Percentiles rank a stretch among this genome's conserved stretches.
phyloP scores from a whole-genome alignment of 768 basidiomycete genomes.

The Coprinopsis sp. region DNA sequence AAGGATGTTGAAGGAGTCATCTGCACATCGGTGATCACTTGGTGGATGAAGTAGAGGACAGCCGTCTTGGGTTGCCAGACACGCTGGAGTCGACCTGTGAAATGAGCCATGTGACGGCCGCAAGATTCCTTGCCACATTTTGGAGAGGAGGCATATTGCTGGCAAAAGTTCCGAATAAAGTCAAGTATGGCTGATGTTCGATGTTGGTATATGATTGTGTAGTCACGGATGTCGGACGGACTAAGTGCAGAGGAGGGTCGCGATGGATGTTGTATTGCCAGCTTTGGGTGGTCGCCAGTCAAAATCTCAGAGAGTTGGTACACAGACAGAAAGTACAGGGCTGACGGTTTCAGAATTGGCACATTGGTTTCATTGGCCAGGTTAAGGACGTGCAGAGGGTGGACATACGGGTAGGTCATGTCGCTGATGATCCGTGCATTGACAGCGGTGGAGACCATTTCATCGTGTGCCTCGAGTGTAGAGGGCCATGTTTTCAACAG shows the following conservation, averaged over 20 bases:
- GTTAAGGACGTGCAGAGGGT: slow-evolving; percentile 54
- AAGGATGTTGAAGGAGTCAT: slow-evolving; percentile 37
- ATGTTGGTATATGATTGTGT: slow-evolving; percentile 55
- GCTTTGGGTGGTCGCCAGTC: slow-evolving; percentile 48
- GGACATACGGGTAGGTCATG: slow-evolving; percentile 53
- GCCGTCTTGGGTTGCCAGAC: slow-evolving; percentile 50
- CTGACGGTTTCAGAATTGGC: slow-evolving; percentile 43
- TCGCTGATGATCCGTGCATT: slow-evolving; percentile 35
- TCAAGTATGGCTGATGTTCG: slow-evolving; percentile 43
- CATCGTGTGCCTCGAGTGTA: slow-evolving; percentile 52
- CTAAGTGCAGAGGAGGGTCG: slow-evolving; percentile 42
- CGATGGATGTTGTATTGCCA: slow-evolving; percentile 42
- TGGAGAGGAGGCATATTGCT: slow-evolving; percentile 22
- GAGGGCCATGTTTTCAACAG: slow-evolving; percentile 48
- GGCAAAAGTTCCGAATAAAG: slow-evolving; percentile 43
- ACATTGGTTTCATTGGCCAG: slow-evolving; percentile 49
- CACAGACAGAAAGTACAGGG: slow-evolving; percentile 54
- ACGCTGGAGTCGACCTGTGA: slow-evolving; percentile 38
- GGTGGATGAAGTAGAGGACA: slow-evolving; percentile 49
- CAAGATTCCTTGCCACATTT: slow-evolving; percentile 33
- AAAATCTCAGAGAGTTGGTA: slow-evolving; percentile 49
- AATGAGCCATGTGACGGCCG: slow-evolving; percentile 9
- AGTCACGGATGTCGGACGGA: slow-evolving; percentile 39
- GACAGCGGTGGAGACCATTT: slow-evolving; percentile 48
- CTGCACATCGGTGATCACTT: slow-evolving; percentile 35